Conservation (phyloP, 2,329 filamentous ascomycete genomes). For the Aspergillus cejpii region DNA sequence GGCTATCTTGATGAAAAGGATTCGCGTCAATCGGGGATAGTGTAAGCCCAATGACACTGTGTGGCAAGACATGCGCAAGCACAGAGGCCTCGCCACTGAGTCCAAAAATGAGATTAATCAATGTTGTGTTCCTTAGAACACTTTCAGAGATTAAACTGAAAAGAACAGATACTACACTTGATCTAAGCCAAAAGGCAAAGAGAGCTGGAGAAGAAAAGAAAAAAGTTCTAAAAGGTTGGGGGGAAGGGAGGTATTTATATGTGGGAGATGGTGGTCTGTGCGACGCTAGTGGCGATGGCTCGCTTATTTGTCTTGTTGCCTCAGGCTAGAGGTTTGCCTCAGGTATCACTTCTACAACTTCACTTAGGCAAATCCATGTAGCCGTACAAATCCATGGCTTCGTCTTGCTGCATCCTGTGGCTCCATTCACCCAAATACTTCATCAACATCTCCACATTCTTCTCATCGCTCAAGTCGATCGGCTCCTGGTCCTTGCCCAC, state of each 20-base stretch:
- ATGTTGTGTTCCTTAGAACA: slow-evolving; percentile 61
- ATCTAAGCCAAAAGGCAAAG: slow-evolving; percentile 64
- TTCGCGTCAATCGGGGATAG: slow-evolving; percentile 68
- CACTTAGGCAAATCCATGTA: slow-evolving; percentile 35
- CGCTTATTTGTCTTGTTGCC: slow-evolving; percentile 1
- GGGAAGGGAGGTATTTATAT: slow-evolving; percentile 28
- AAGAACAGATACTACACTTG: slow-evolving; percentile 96
- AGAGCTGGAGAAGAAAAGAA: slow-evolving; percentile 44
- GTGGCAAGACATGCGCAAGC: slow-evolving; percentile 61
- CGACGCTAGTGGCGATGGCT: slow-evolving; percentile 4
- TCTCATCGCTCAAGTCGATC: slow-evolving; percentile 46
- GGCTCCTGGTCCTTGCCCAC: slow-evolving; percentile 49
- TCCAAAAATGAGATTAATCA: slow-evolving; percentile 81
- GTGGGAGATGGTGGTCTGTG: slow-evolving; percentile 5
- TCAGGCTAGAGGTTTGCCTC: not conserved
- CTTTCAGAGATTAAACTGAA: slow-evolving; percentile 95
- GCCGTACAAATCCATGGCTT: slow-evolving; percentile 37
- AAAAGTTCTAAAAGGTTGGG: slow-evolving; percentile 27
- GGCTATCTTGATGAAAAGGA: slow-evolving; percentile 54
- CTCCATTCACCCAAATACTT: slow-evolving; percentile 41
- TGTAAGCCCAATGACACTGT: slow-evolving; percentile 72
- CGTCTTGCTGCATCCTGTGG: slow-evolving; percentile 37
- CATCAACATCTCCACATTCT: slow-evolving; percentile 45
- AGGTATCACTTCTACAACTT: not conserved
- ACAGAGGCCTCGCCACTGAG: slow-evolving; percentile 53